Evolutionary conservation across 208 protist genomes (phyloP), one percentile per base, ranked within the genome.

Genomic region (Blechomonas ayalai): DNA sequence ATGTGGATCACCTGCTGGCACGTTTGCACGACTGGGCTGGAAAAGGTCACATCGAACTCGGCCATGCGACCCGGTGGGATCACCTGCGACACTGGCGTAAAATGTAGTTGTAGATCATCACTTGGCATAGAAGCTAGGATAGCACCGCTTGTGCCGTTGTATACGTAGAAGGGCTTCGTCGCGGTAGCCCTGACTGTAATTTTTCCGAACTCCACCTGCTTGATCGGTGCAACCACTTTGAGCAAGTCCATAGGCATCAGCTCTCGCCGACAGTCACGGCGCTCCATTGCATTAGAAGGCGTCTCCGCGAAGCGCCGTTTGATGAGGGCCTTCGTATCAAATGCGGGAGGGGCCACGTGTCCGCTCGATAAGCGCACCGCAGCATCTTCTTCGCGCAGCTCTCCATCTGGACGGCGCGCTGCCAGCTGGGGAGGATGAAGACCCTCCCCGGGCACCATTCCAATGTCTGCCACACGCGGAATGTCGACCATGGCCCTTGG

Each of bases 1-100:
- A 95, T 84, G 32, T 79, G 67, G 31, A 97, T 69, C n/a, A 89
- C 76, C 43, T 90, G 83, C 53, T 86, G 74, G 45, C 82, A 88
- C 16, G 53, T 53, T 45, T 92, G 81, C 31, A 89, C 64, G 5
- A 47, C 58, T 13, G 23, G 47, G 34, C 72, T 84, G 51, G 53
- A 52, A 46, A 97, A 80, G 31, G 56, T 53, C 31, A 97, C 73
- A 49, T 97, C 91, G 53, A 97, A 97, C 31, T 88, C 85, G 19
- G 90, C 92, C 34, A 84, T 91, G 24, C 73, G 80, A 36, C 71
- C 64, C 7, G 92, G 45, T 15, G 94, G 94, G 27, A 97, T 74
- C 13, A 97, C 89, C 57, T 97, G 90, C 16, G 70, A 66, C n/a
- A 34, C 37, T 4, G 90, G 83, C 20, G 65, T 52, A 64, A 83